Base-by-base conservation (phyloP, 371 early-diverging fungal species). In the Mucor saturninus region DNA sequence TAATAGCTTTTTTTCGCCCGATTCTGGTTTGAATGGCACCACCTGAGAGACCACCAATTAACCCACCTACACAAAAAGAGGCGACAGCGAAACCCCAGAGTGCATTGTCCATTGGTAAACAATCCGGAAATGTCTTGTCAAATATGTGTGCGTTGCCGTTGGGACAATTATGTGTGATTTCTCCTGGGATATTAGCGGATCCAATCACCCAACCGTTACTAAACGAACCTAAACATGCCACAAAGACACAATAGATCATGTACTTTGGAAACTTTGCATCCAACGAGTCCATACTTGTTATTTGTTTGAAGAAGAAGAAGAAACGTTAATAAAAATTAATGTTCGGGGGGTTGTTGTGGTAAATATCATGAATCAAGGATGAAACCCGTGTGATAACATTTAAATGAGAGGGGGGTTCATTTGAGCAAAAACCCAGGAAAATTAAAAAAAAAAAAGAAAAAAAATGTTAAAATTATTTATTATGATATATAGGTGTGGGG, bases 61-160 rank as follows among this genome's bases (percentile, higher is more conserved):
- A 61, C 1, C 93, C 95, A 39, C 94, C 93, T 9, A 91, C 60
- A 46, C 87, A 83, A 56, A 85, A 86, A 11, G 85, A 72, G 0
- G 88, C 84, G 5, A 89, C 86, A 2, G 89, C 85, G 48, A 91
- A 71, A 14, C 87, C 90, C 61, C 61, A 69, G 21, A 69, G 59
- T 11, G 66, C 63, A 11, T 49, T 61, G 26, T 65, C 51, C 73
- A 69, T 73, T 0, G 73, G 69, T 6, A 73, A 35, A 64, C 73
- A 73, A 51, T 73, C 73, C 28, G 70, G 73, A 37, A 67, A 61
- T 1, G 35, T 26, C 6, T 49, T 51, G 35, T 28, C 51, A 35
- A 54, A 31, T 26, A 54, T 31, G n/a, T 59, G 55, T 7, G 52
- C 51, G 21, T 48, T 43, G 7, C 73, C 70, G 43, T 62, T 63